Evolutionary conservation across 2,329 filamentous ascomycete genomes (phyloP).

Genomic region (Verticillium klebahnii): DNA sequence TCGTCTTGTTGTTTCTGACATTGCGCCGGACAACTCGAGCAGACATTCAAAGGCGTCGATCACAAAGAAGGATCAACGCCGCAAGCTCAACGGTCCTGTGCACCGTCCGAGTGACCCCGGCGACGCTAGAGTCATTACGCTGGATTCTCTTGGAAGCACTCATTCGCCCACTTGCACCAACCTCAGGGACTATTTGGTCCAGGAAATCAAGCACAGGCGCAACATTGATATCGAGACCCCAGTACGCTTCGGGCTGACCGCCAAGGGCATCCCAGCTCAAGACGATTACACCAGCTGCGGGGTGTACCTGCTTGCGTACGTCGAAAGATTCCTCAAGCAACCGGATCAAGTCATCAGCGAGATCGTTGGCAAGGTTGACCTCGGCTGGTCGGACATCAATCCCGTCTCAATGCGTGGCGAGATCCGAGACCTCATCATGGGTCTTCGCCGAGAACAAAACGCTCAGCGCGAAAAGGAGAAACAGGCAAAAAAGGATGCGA

Average conservation of each 20-base stretch:
- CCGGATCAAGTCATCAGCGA: conserved; percentile 66
- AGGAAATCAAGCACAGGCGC: conserved; percentile 65
- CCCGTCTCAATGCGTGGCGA: conserved; percentile 55
- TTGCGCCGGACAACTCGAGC: not conserved
- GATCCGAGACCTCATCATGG: conserved; percentile 63
- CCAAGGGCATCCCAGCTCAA: conserved; percentile 72
- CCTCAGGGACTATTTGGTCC: conserved; percentile 71
- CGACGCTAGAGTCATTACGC: conserved; percentile 71
- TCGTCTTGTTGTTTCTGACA: not conserved
- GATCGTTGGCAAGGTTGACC: conserved; percentile 55
- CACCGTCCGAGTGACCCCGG: conserved; percentile 30
- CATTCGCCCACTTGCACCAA: conserved; percentile 62
- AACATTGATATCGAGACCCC: conserved; percentile 32
- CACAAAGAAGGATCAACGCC: not conserved
- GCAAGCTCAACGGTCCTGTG: not conserved
- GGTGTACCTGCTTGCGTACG: conserved; percentile 78
- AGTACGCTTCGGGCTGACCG: conserved; percentile 52
- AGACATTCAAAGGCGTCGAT: not conserved
- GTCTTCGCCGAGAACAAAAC: conserved; percentile 56
- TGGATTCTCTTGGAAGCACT: conserved; percentile 73
- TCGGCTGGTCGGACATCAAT: conserved; percentile 46
- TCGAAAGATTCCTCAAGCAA: conserved; percentile 73
- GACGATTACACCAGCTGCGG: conserved; percentile 87
- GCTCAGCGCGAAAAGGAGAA: conserved; percentile 31
- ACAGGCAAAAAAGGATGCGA: conserved; percentile 26